These are phyloP conservation scores for Pichia exigua DNA, from an alignment of 805 yeast genomes.

Conservation along the genomic window DNA sequence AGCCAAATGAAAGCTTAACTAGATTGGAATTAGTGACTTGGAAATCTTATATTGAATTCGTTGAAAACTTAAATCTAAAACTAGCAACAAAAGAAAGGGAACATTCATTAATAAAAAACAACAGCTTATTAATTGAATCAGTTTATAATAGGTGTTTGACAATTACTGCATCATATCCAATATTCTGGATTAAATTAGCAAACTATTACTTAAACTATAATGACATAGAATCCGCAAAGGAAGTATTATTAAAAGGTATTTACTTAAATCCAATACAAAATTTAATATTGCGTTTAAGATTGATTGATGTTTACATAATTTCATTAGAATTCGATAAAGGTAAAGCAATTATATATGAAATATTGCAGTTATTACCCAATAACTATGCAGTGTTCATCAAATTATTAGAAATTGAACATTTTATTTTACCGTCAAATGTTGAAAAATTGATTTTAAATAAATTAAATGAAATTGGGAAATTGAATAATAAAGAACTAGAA, in stretches of 20 bases:
- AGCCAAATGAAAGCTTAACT: conserved; percentile 26
- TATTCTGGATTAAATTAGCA: conserved; percentile 44
- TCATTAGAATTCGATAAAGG: conserved; percentile 33
- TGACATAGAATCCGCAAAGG: conserved; percentile 31
- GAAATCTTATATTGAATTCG: conserved; percentile 47
- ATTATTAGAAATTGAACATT: conserved; percentile 34
- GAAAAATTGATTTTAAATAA: conserved; percentile 4
- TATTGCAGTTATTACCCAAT: conserved; percentile 24
- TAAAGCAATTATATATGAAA: conserved; percentile 24
- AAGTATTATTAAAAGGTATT: conserved; percentile 32
- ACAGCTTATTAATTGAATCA: conserved; percentile 23
- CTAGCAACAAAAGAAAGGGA: conserved; percentile 16
- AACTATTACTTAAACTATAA: conserved; percentile 32
- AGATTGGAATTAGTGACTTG: conserved; percentile 48
- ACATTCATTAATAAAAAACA: conserved; percentile 14
- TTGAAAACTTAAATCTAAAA: conserved; percentile 33
- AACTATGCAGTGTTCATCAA: conserved; percentile 34
- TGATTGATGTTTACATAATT: conserved; percentile 39
- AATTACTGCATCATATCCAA: conserved; percentile 36
- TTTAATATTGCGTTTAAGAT: conserved; percentile 29
- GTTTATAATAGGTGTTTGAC: conserved; percentile 43
- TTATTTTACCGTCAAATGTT: conserved; percentile 19
- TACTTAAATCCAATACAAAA: conserved; percentile 23
- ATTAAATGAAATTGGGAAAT: neutral
- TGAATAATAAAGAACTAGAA: conserved; percentile 15